Base-by-base conservation (phyloP, 2,329 filamentous ascomycete species). In the Colletotrichum tamarilloi region DNA sequence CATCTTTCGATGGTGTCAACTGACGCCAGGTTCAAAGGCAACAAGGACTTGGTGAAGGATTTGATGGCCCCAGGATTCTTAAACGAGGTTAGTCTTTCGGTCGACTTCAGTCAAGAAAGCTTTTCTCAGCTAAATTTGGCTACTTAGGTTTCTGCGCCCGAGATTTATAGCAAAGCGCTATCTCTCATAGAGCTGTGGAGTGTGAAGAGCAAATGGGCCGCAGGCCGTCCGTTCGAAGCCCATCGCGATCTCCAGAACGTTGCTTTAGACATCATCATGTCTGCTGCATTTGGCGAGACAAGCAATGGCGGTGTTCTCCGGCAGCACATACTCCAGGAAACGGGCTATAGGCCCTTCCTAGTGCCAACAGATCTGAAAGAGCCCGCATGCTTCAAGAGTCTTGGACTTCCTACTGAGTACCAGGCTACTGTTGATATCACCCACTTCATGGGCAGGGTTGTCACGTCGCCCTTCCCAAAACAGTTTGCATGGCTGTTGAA, bases 1-100 rank as follows among this genome's bases (percentile, higher is more conserved):
- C 83, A 84, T 72, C 80, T 84, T 62, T 75, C 76, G 5, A 81
- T 83, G 80, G 66, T 76, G 55, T 78, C 81, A 2, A 64, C 75
- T 3, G 79, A 83, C 57, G 78, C 80, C 6, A 74, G 77, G 3
- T 81, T 82, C 75, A 81, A 79, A 73, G 62, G 55, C 12, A 80
- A 83, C 65, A 81, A 77, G 66, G 78, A 80, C 56, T 77, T 84
- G 4, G 73, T 82, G 6, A 76, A 77, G 59, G 82, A 84, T 53
- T 73, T 84, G n/a, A 84, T 84, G 83, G 77, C 81, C 2, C 80
- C 82, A 0, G 76, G 63, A 11, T 84, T 85, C 62, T 73, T 84
- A 24, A 76, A 81, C 56, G 74, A 75, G 35, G 74, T 65, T 7
- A 68, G 64, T 35, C 4, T 35, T 35, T 35, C 11, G 12, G 11